A percentile compares a stretch with the other conserved stretches of the same genome.
Evolutionary conservation across 164 flowering plant genomes (phyloP).

Genomic region (Warburgia ugandensis): DNA sequence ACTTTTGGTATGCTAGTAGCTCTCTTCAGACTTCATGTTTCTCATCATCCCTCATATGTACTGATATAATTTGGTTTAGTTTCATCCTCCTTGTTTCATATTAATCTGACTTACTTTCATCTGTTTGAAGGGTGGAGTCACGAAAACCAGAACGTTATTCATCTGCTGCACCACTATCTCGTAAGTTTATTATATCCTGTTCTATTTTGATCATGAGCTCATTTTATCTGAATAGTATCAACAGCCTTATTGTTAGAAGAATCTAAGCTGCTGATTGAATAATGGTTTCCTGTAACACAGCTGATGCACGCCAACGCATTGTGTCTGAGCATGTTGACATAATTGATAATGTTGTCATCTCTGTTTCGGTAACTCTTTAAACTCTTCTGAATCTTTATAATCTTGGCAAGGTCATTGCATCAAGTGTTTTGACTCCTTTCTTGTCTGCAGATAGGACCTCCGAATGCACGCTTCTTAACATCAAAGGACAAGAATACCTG

Average conservation of each 20-base stretch:
- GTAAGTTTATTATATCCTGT: conserved; percentile 25
- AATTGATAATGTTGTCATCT: conserved; percentile 76
- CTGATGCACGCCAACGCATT: conserved; percentile 94
- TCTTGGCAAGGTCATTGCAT: conserved; percentile 1
- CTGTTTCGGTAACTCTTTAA: conserved; percentile 64
- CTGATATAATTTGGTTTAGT: background rate
- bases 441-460: conserved; percentile 89
- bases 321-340: conserved; percentile 97
- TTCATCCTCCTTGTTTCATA: background rate
- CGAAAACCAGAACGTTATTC: conserved; percentile 98
- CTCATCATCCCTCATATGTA: no score
- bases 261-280: background rate
- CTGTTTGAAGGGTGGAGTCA: conserved; percentile 86
- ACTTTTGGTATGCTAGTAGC: no score
- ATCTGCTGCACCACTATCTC: conserved; percentile 95
- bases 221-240: background rate
- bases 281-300: conserved; percentile 26
- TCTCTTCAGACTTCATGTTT: no score
- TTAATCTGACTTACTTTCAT: conserved; percentile 15
- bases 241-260: background rate
- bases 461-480: conserved; percentile 59
- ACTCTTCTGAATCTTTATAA: conserved; percentile 5
- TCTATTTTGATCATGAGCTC: background rate
- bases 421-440: conserved; percentile 15
- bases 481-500: conserved; percentile 70